phyloP scores from a whole-genome alignment of 495 filamentous ascomycete species.

The Copromyces sp. region DNA sequence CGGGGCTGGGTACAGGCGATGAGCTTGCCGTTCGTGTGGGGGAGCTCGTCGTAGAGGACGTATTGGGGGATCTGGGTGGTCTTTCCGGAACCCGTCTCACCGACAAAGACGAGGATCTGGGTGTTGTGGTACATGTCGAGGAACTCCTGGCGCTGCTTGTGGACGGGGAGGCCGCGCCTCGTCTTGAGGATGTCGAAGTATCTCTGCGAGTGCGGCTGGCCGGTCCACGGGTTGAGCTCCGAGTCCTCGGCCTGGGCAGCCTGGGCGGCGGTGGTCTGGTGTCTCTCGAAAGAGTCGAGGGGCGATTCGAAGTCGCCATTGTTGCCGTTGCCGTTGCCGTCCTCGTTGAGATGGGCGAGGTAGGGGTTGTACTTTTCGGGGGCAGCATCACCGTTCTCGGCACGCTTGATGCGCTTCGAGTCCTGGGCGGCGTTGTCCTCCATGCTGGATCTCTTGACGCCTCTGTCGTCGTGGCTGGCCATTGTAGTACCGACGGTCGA shows the following conservation, averaged over 20 bases:
- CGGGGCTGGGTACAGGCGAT: conserved; percentile 97
- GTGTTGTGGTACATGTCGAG: conserved; percentile 81
- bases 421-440: conserved; percentile 19
- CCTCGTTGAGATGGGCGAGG: conserved; percentile 77
- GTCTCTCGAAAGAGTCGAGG: conserved; percentile 59
- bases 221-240: conserved; percentile 77
- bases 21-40: conserved; percentile 71
- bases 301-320: conserved; percentile 34
- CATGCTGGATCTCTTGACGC: conserved; percentile 22
- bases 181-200: conserved; percentile 84
- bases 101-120: conserved; percentile 96
- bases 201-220: conserved; percentile 58
- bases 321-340: conserved; percentile 23
- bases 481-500: background rate
- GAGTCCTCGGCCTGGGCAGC: conserved; percentile 69
- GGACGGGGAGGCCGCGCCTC: conserved; percentile 78
- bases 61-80: conserved; percentile 99
- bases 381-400: conserved; percentile 21
- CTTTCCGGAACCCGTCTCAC: conserved; percentile 98
- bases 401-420: conserved; percentile 25
- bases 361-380: conserved; percentile 59
- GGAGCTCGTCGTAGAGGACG: conserved; percentile 92
- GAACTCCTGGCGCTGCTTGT: conserved; percentile 89
- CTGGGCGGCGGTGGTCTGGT: conserved; percentile 68
- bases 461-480: conserved; percentile 3